Evolutionary conservation across 2,329 filamentous ascomycete species (phyloP).

Genomic region (Chaetomiaceae sp.): DNA sequence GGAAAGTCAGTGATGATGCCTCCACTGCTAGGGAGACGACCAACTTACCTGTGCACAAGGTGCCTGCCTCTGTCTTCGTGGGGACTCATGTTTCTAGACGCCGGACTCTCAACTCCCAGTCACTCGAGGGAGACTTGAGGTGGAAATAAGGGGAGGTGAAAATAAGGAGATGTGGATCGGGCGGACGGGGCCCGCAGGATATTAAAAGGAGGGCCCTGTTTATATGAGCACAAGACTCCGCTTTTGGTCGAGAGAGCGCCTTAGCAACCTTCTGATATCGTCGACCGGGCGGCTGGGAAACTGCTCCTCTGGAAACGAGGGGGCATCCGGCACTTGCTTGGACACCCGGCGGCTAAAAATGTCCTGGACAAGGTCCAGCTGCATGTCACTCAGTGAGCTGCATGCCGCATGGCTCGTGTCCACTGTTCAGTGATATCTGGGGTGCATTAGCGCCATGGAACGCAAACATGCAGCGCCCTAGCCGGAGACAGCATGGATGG

Average conservation of each 20-base stretch:
- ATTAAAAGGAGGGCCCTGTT: background rate
- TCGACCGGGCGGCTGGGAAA: background rate
- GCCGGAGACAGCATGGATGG: background rate
- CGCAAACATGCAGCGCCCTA: background rate
- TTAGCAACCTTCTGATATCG: background rate
- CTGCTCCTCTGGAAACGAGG: background rate
- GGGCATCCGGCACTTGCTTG: background rate
- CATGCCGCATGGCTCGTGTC: too few relatives aligned
- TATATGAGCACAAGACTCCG: too few relatives aligned
- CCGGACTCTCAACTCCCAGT: background rate
- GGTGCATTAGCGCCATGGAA: background rate
- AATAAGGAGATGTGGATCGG: background rate
- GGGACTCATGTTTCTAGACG: background rate
- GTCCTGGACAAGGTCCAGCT: background rate
- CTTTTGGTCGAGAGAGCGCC: background rate
- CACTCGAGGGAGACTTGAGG: background rate
- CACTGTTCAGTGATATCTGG: background rate
- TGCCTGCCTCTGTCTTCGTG: background rate
- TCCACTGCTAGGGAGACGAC: too few relatives aligned
- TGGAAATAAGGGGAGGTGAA: background rate
- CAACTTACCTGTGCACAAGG: constrained; percentile 9
- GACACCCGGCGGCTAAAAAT: background rate
- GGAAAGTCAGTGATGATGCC: background rate
- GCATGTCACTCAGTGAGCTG: too few relatives aligned
- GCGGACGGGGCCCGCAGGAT: background rate